Conservation (phyloP, 768 basidiomycete species). For the Termitomyces sp. region DNA sequence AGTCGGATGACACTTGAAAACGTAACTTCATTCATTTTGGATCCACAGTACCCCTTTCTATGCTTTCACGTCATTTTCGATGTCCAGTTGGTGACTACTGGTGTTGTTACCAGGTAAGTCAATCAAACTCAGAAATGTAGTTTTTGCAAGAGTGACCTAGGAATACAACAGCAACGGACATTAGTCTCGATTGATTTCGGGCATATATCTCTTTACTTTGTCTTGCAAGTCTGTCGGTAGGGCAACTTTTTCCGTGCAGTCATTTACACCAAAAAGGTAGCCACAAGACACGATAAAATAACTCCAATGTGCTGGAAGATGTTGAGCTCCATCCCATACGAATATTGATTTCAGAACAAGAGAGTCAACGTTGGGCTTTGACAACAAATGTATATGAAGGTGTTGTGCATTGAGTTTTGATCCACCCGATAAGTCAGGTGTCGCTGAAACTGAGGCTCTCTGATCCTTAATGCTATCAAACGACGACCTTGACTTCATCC, state of each 20-base stretch:
- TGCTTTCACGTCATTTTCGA: neutral
- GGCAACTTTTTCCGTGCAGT: neutral
- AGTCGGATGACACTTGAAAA: too few species aligned
- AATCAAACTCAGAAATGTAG: neutral
- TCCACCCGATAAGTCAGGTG: neutral
- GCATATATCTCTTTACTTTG: neutral
- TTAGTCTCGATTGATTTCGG: neutral
- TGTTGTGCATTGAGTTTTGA: too few species aligned
- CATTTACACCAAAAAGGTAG: neutral
- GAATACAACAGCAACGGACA: neutral
- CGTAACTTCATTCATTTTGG: neutral
- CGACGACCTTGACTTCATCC: neutral
- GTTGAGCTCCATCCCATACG: neutral
- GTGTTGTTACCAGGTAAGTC: neutral
- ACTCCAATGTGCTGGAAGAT: neutral
- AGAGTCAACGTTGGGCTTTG: too few species aligned
- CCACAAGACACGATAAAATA: neutral
- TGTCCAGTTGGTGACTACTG: neutral
- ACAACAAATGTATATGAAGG: too few species aligned
- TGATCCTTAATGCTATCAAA: neutral
- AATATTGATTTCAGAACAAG: neutral
- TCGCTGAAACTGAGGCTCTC: neutral
- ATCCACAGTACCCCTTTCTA: neutral
- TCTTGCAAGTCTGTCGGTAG: neutral
- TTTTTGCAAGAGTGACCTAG: neutral